Percentiles rank a stretch among this genome's conserved stretches.
Evolutionary conservation across 139 green algal species (phyloP).

Genomic region (Micractinium conductrix): DNA sequence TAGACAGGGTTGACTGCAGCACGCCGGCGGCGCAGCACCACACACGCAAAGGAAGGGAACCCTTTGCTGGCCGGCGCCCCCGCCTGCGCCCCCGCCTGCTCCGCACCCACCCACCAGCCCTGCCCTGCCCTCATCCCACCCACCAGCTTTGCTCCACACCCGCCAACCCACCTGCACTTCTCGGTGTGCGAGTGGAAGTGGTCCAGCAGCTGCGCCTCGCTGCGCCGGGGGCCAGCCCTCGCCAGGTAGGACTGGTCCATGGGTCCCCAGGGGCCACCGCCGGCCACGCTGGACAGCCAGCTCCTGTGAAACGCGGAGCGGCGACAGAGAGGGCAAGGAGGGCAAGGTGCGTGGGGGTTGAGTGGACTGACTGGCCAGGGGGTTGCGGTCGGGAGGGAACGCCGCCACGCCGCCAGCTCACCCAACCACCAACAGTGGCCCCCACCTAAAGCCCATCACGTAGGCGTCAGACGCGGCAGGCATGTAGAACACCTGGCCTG

Average conservation of each 20-base stretch:
- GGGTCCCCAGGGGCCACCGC: constrained; percentile 57
- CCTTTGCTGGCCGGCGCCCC: too few relatives aligned
- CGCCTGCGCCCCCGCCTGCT: too few relatives aligned
- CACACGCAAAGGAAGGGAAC: too few relatives aligned
- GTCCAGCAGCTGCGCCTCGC: constrained; percentile 35
- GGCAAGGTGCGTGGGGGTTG: neutral
- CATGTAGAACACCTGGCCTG: constrained; percentile 58
- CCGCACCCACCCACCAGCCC: too few relatives aligned
- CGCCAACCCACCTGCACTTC: too few relatives aligned
- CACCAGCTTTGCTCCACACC: too few relatives aligned
- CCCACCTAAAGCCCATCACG: constrained; percentile 48
- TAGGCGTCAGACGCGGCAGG: constrained; percentile 49
- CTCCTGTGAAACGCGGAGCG: neutral
- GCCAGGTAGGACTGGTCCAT: constrained; percentile 45
- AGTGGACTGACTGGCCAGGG: neutral
- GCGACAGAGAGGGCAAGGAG: neutral
- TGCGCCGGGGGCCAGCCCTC: constrained; percentile 20
- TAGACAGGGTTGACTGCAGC: too few relatives aligned
- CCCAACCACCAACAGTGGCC: too few relatives aligned
- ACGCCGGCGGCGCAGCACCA: too few relatives aligned
- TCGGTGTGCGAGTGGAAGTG: constrained; percentile 44
- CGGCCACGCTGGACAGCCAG: constrained; percentile 44
- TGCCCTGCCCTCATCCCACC: too few relatives aligned
- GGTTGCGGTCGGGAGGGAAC: neutral
- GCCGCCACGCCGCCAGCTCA: neutral